Evolutionary conservation across 2,329 filamentous ascomycete genomes (phyloP), one percentile per base, ranked within the genome.

Genomic region (Fusarium vanettenii): DNA sequence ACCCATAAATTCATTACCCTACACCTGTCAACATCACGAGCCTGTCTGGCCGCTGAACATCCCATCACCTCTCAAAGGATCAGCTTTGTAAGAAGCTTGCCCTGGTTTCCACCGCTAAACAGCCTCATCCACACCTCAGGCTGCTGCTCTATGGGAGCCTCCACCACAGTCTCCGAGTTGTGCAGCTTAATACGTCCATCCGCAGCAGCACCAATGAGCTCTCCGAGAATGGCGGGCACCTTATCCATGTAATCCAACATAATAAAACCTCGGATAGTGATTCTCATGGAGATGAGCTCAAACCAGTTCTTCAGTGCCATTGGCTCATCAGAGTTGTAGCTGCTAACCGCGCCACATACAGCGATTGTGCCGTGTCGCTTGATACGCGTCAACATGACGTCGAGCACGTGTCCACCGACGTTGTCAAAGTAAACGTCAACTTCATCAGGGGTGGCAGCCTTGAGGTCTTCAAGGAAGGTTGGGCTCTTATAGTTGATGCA

Each of bases 401-500:
- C 79, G 2, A 80, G 68, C 10, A 80, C 72, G 4, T 67, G 33
- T n/a, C 79, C 79, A 18, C 79, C 79, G 22, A 80, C 79, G 33
- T 80, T 80, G 72, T 80, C 79, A 52, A 80, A 80, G 69, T 79
- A 80, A 4, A 80, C 72, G 45, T 80, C 78, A 5, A 80, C 79
- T 59, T 80, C 78, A 6, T 79, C 66, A 1, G 78, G 78, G 0
- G 79, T 80, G 33, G 61, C 79, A 3, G 67, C 70, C 66, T 78
- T 79, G 48, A 80, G 73, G 1, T 80, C 79, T 66, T 79, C 71
- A 2, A 69, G 33, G 60, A 80, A 80, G 27, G 74, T 80, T 41
- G 78, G 78, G 65, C 78, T 80, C 72, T 80, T 80, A 69, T 80
- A 80, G 76, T 80, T 78, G 66, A 80, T 66, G 60, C 78, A 80